A percentile compares a stretch with the other conserved stretches of the same genome.
phyloP scores from a whole-genome alignment of 179 eudicot genomes.

The Beta corolliflora region DNA sequence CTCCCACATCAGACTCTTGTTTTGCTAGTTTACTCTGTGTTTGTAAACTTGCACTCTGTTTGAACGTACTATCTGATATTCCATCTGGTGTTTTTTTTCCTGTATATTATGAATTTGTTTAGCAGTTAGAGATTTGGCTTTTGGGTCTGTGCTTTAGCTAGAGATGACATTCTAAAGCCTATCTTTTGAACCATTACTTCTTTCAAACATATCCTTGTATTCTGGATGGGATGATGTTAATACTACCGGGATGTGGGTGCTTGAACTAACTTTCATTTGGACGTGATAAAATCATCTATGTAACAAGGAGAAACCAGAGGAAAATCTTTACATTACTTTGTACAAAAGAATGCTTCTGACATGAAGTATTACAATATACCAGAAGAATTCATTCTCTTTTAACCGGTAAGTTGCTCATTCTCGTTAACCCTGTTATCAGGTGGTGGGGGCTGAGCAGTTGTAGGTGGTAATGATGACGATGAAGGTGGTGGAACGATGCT shows the following conservation, averaged over 20 bases:
- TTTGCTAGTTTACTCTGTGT: neutral
- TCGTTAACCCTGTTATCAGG: constrained; percentile 35
- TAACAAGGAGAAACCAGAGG: constrained; percentile 11
- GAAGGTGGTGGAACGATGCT: constrained; percentile 22
- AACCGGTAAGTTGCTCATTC: constrained; percentile 37
- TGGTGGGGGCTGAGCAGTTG: constrained; percentile 35
- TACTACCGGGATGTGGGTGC: too few relatives aligned
- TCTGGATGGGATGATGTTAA: neutral
- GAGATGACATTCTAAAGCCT: neutral
- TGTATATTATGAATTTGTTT: neutral
- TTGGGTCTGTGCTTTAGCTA: neutral
- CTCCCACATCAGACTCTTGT: neutral
- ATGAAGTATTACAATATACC: constrained; percentile 18
- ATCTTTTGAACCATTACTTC: neutral
- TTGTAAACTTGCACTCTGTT: neutral
- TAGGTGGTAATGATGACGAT: constrained; percentile 18
- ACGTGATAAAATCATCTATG: constrained; percentile 4
- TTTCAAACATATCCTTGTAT: neutral
- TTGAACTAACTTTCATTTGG: neutral
- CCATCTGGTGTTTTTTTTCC: neutral
- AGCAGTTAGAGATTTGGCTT: neutral
- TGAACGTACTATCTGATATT: neutral
- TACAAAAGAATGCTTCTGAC: constrained; percentile 13
- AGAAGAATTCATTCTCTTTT: constrained; percentile 3
- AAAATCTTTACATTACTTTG: neutral